Evolutionary conservation across 768 basidiomycete species (phyloP), one percentile per base, ranked within the genome.

Genomic region (Chalciporus pseudorubinellus): DNA sequence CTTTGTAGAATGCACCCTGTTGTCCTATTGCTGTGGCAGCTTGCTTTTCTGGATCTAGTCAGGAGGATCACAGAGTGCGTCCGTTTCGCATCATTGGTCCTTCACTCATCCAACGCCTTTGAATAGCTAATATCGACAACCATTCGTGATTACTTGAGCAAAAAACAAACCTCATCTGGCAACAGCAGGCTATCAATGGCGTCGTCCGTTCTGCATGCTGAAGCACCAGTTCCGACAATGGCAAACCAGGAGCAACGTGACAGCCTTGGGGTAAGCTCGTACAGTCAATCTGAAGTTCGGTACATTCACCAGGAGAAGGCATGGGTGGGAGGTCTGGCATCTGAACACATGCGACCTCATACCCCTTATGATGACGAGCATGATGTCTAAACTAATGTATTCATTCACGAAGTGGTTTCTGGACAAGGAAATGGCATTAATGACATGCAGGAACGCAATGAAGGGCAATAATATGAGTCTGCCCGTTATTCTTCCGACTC

Each of bases 21-120:
- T 89, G 88, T 65, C 89, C 89, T 2, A 89, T 92, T 50, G 89
- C 83, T 6, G 71, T 91, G 16, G 83, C 79, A 22, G 89, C 84
- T 4, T 87, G 85, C 57, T 91, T 88, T 67, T 91, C 89, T 14
- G 89, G 89, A 22, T 88, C 88, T 39, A 87, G 85, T 41, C 76
- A 81, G 48, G 89, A 92, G 50, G 89, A 92, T 65, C 89, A 92
- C 60, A 79, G 75, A 52, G 89, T 92, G 59, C 50, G 85, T 65
- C 36, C 21, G 7, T 43, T 51, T 31, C 18, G 22, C 33, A 36
- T 36, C 33, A n/a, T 14, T 28, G n/a, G 2, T n/a, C 5, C 13
- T 36, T 48, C 52, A 26, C 47, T 55, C 45, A 48, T 48, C 33
- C 14, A 61, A 14, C 19, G 4, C 19, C 19, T 31, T 11, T 38